Base-by-base conservation (phyloP, 2,329 filamentous ascomycete species). In the Aspergillus melleus region DNA sequence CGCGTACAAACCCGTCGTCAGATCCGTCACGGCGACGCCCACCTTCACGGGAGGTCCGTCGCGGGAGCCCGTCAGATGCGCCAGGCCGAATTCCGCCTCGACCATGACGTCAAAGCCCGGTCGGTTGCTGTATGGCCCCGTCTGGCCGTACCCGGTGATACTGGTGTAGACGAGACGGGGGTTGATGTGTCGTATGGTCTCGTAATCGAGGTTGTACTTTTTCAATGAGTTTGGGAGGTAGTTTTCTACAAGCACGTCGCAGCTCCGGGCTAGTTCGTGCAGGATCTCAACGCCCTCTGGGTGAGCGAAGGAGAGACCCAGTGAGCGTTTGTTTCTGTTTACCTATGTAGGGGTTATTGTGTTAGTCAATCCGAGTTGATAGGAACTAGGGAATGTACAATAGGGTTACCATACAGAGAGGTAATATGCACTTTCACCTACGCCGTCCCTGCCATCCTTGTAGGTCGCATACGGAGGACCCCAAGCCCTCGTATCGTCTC, bases 61-160 rank as follows among this genome's bases (percentile, higher is more conserved):
- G 58, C 93, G 85, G 61, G 86, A 85, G 36, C 95, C 95, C 0
- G 95, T 99, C 68, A 99, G 98, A 78, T 99, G 95, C 95, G 99
- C 98, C 57, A 99, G 80, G 0, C 95, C 95, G 79, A 99, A 93
- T 74, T 98, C 95, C 61, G 95, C 95, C 80, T 99, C 95, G 12
- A 99, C 94, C 94, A 99, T 99, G 66, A 99, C 95, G 77, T 99
- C 95, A 81, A 98, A 99, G 6, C 95, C 95, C 3, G 95, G 92
- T 14, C 95, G 85, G 64, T 88, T 85, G 6, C 89, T 86, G 76
- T 96, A 96, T 0, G 95, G 95, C 0, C 95, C 95, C 0, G 90
- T 96, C 74, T 99, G 95, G 2, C 95, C 95, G 72, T 98, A 99
- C 0, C 95, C 95, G 0, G 95, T 99, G 68, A 99, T 96, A 66